Evolutionary conservation across 805 yeast species (phyloP), one percentile per base, ranked within the genome.

Genomic region (Spathaspora hagerdaliae): DNA sequence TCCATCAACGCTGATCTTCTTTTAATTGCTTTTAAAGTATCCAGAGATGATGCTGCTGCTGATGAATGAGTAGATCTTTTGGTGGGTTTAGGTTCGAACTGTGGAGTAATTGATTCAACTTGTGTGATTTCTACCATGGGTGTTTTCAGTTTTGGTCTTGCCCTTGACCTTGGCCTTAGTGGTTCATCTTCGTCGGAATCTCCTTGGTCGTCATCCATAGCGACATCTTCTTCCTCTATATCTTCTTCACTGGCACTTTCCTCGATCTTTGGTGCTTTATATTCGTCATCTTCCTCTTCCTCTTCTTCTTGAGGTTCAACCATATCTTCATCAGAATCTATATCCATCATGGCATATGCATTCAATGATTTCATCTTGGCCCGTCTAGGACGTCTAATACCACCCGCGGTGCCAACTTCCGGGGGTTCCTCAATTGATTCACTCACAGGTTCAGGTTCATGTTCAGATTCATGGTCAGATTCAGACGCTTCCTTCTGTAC

Each of bases 1-100:
- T 57, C 57, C 6, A 70, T 13, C 24, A 71, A 48, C 10, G 53
- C 63, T 3, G 52, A 46, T 39, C 73, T 50, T 43, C 75, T 55
- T 44, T 52, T 60, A 10, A 48, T 50, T 0, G 69, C 62, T 42
- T 66, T 69, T 27, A 65, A 35, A 3, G 24, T 19, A 5, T 19
- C 24, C 24, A 19, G 24, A 3, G 24, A 19, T 10, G 40, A 39
- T 12, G n/a, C 34, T 6, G 26, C 34, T 5, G 7, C n/a, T 14
- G 29, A 9, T n/a, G 27, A 33, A 31, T 33, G 34, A 19, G 27
- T 26, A 6, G 13, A 14, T 34, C 26, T 5, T 29, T 39, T 13
- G 35, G 35, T 11, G 14, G 24, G 11, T 13, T 27, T 38, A 10
- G 10, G 24, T 12, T 39, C 41, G 11, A 39, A 11, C 13, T 31